Evolutionary conservation across 176 grass and related monocot genomes (phyloP).

Genomic region (Poa pratensis): DNA sequence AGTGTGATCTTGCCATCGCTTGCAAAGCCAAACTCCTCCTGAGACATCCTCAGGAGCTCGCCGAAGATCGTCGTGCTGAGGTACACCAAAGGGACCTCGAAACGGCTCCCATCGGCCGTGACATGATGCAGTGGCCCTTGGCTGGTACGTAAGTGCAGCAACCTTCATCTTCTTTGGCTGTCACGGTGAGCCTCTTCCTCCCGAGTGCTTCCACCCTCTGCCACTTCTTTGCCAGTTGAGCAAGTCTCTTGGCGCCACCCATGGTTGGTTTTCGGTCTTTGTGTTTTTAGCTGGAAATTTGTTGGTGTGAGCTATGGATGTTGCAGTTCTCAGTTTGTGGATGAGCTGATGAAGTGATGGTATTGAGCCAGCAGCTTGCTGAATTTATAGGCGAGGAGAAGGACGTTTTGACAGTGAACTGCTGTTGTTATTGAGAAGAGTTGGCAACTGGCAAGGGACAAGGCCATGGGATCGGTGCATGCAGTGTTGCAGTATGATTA

Average conservation of each 20-base stretch:
- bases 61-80: conserved; percentile 43
- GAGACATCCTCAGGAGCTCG: conserved; percentile 53
- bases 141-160: conserved; percentile 21
- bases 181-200: conserved; percentile 31
- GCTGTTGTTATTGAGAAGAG: neutral
- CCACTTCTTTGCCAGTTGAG: conserved; percentile 42
- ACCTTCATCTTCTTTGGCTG: conserved; percentile 7
- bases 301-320: neutral
- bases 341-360: conserved; percentile 13
- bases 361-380: neutral
- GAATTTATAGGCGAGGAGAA: conserved; percentile 41
- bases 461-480: neutral
- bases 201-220: conserved; percentile 17
- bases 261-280: neutral
- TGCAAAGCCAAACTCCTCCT: conserved; percentile 62
- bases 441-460: conserved; percentile 18
- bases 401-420: neutral
- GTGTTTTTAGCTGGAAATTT: neutral
- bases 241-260: conserved; percentile 33
- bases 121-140: conserved; percentile 53
- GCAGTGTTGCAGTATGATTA: neutral
- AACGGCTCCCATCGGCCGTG: conserved; percentile 42
- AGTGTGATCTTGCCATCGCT: conserved; percentile 48
- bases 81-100: conserved; percentile 58
- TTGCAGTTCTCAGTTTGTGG: neutral